A percentile compares a stretch with the other conserved stretches of the same genome.
phyloP scores from a whole-genome alignment of 345 rosid genomes.

The Eucalyptus cloeziana region DNA sequence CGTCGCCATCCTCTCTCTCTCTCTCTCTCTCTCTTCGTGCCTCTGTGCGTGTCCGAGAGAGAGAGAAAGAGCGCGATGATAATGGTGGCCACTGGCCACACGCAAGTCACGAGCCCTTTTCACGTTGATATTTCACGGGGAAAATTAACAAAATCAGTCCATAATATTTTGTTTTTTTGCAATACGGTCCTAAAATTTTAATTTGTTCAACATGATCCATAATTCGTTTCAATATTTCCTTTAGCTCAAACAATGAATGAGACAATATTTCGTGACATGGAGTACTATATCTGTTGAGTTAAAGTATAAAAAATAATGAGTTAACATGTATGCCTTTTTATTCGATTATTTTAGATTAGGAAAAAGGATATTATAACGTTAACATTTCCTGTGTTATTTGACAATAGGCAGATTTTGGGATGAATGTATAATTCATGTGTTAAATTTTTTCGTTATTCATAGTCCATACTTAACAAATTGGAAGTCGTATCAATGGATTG shows the following conservation, averaged over 20 bases:
- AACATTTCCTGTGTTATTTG: neutral
- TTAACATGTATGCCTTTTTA: rapidly evolving
- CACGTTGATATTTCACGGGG: neutral
- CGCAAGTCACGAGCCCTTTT: neutral
- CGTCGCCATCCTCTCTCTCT: neutral
- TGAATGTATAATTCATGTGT: neutral
- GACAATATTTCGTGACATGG: neutral
- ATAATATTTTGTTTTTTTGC: neutral
- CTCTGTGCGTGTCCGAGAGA: neutral
- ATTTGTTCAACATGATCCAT: rapidly evolving
- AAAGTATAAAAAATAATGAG: neutral
- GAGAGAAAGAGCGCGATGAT: neutral
- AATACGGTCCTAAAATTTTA: rapidly evolving
- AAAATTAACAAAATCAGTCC: neutral
- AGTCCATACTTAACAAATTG: neutral
- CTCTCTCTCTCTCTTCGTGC: neutral
- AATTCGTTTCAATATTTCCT: too few relatives aligned
- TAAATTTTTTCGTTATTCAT: neutral
- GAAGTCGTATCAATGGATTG: neutral
- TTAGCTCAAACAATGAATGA: neutral
- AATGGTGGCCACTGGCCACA: neutral
- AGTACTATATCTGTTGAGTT: neutral
- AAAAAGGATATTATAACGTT: rapidly evolving
- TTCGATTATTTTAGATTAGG: rapidly evolving
- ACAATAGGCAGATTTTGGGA: neutral